Base-by-base conservation (phyloP, 768 basidiomycete species). In the Asterophora parasitica region DNA sequence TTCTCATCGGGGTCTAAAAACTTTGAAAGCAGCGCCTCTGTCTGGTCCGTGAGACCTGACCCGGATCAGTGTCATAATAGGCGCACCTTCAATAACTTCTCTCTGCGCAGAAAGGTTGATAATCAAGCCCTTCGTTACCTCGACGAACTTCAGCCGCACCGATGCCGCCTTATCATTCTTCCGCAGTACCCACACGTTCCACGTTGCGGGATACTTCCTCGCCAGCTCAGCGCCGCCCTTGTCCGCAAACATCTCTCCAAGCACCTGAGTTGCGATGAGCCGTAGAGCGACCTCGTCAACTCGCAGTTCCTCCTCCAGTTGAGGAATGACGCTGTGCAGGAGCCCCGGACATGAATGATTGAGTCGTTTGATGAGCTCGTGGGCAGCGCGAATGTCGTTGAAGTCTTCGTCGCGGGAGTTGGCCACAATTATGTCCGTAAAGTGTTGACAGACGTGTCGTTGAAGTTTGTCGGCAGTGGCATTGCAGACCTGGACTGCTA, bases 241-340 rank as follows among this genome's bases (percentile, higher is more conserved):
- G 48, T 88, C 87, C 0, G 82, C 82, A 59, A 89, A 95, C 88
- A 99, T 95, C 51, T 85, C 83, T 0, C 93, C 96, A 1, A 98
- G 75, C 0, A 82, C 85, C 55, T 88, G 81, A 0, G 92, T 92
- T n/a, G 86, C 89, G 53, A 96, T 79, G 12, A 81, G 58, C 30
- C 96, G 78, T 3, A 93, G 71, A 26, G 76, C 73, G 2, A 82
- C 59, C 31, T 88, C 79, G 54, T 91, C 88, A 3, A 85, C 83
- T 17, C 82, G 80, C 4, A 97, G 73, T 58, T 96, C 92, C 54
- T 93, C 88, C 61, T 95, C 93, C 13, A 98, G 79, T 48, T 92
- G 88, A 0, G 95, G 94, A 19, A 98, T 84, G 40, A 97, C 92
- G 62, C 88, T 92, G 59, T 89, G 83, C 1, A 98, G 71, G 11